phyloP scores from a whole-genome alignment of 2,329 filamentous ascomycete species.

The Acrocalymma vagum region DNA sequence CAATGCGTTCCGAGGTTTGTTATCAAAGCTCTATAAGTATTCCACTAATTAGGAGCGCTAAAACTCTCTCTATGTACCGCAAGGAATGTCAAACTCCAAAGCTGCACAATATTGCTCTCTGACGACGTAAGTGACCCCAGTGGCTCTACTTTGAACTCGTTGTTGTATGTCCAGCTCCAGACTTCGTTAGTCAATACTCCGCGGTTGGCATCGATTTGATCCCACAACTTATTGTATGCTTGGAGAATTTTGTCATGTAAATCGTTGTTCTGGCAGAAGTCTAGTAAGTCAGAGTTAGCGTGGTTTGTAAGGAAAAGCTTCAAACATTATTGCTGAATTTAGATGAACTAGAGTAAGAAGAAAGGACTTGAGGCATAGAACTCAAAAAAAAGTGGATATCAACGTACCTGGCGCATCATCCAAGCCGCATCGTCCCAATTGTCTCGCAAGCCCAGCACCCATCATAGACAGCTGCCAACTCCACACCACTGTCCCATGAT shows the following conservation, averaged over 20 bases:
- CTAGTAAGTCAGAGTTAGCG: constrained; percentile 30
- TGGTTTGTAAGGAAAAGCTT: neutral
- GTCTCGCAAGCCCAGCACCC: constrained; percentile 66
- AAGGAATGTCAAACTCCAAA: constrained; percentile 68
- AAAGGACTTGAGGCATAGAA: constrained; percentile 2
- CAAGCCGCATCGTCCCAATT: constrained; percentile 61
- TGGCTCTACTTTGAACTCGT: constrained; percentile 60
- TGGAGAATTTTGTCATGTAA: constrained; percentile 55
- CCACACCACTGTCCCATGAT: constrained; percentile 73
- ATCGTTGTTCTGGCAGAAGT: constrained; percentile 59
- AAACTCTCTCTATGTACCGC: constrained; percentile 57
- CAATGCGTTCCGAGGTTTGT: too few species aligned
- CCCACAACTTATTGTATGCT: constrained; percentile 70
- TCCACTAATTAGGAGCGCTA: too few species aligned
- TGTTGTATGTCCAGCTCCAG: constrained; percentile 68
- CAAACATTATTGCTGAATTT: neutral
- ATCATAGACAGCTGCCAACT: constrained; percentile 72
- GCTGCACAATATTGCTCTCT: constrained; percentile 64
- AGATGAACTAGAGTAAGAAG: neutral
- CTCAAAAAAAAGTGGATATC: neutral
- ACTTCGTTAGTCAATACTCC: constrained; percentile 65
- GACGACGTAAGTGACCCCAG: constrained; percentile 60
- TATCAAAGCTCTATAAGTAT: too few species aligned
- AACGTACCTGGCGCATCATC: constrained; percentile 18
- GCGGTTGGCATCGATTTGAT: constrained; percentile 65